Evolutionary conservation across 176 grass and related monocot species (phyloP).

Genomic region (Ensete glaucum): DNA sequence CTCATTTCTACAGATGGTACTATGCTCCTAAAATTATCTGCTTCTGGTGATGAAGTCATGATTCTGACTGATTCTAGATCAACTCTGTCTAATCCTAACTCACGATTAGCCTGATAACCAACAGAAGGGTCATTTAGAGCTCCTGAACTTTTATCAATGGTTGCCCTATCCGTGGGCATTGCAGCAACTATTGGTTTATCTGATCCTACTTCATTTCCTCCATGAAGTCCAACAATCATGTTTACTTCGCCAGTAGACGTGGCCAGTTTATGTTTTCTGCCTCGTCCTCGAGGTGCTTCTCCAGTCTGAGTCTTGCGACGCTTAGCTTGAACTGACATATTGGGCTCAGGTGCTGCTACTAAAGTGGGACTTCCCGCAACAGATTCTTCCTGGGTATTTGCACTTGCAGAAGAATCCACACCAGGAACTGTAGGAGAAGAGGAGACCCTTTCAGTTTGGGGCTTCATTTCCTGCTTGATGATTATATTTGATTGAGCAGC

Average conservation of each 20-base stretch:
- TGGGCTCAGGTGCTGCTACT: conserved; percentile 13
- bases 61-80: conserved; percentile 31
- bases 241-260: conserved; percentile 26
- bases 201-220: conserved; percentile 24
- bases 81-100: conserved; percentile 26
- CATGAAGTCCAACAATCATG: conserved; percentile 24
- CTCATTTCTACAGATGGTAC: conserved; percentile 23
- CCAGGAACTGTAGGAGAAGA: conserved; percentile 1
- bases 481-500: conserved; percentile 23
- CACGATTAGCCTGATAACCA: conserved; percentile 18
- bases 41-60: conserved; percentile 26
- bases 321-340: conserved; percentile 28
- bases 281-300: conserved; percentile 53
- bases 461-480: conserved; percentile 32
- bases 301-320: conserved; percentile 41
- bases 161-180: conserved; percentile 21
- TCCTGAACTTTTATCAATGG: background rate
- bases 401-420: conserved; percentile 13
- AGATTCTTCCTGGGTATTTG: conserved; percentile 13
- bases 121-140: conserved; percentile 10
- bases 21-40: conserved; percentile 18
- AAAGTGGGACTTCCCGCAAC: conserved; percentile 26
- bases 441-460: conserved; percentile 7
- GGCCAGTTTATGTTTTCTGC: conserved; percentile 49
- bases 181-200: conserved; percentile 28